These are phyloP conservation scores for Boletus semigastroideus DNA, from an alignment of 1,284 basidiomycete genomes.

Conservation along the genomic window DNA sequence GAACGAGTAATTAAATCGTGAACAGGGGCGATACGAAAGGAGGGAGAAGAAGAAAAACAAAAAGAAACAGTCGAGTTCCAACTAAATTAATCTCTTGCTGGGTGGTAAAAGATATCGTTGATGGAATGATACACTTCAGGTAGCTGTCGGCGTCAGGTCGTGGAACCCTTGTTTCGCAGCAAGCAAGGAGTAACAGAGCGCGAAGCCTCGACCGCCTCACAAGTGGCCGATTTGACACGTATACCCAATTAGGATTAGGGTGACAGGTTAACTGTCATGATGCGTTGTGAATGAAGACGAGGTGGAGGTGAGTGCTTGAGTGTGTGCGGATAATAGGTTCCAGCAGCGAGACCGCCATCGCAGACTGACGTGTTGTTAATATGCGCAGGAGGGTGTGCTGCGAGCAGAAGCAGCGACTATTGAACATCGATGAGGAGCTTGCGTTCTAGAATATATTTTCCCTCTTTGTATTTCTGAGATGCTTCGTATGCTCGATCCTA, in stretches of 20 bases:
- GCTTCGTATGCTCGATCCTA: conserved; percentile 91
- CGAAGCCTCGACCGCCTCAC: not conserved
- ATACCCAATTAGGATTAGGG: conserved; percentile 29
- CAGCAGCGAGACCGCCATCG: conserved; percentile 13
- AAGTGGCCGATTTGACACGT: conserved; percentile 9
- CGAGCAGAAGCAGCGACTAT: conserved; percentile 30
- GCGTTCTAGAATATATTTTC: conserved; percentile 95
- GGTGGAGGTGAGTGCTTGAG: conserved; percentile 14
- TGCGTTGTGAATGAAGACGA: conserved; percentile 18
- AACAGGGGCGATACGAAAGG: not conserved
- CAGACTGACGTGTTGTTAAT: conserved; percentile 8
- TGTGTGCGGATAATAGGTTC: conserved; percentile 7
- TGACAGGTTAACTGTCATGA: conserved; percentile 24
- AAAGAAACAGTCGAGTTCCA: conserved; percentile 3
- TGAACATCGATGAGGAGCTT: conserved; percentile 83
- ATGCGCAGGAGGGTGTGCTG: conserved; percentile 3
- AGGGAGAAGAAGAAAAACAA: no score
- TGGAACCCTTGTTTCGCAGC: conserved; percentile 11
- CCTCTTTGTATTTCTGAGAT: conserved; percentile 97
- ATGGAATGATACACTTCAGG: conserved; percentile 25
- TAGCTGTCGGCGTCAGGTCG: conserved; percentile 8
- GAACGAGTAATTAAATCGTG: conserved; percentile 14
- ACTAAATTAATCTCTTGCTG: conserved; percentile 22
- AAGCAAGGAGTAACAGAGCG: not conserved
- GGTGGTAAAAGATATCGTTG: conserved; percentile 17